These are phyloP conservation scores for Colletotrichum tropicicola DNA, from an alignment of 2,329 filamentous ascomycete genomes.

Conservation along the genomic window DNA sequence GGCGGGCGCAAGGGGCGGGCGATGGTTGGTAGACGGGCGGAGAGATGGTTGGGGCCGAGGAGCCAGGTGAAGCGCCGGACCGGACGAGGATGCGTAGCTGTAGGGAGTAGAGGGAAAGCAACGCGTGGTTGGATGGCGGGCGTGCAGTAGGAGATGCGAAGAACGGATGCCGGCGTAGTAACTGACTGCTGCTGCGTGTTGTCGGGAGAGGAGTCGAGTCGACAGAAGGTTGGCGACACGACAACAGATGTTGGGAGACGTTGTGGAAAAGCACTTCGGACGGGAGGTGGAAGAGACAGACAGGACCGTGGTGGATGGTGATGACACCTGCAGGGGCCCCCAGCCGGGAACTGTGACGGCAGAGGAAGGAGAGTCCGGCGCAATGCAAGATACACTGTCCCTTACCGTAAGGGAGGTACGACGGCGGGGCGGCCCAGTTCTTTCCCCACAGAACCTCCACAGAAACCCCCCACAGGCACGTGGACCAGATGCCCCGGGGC, in stretches of 20 bases:
- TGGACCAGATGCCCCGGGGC: too few species aligned
- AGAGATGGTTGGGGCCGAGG: neutral
- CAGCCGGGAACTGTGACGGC: neutral
- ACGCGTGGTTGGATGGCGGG: too few species aligned
- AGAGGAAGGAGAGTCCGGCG: neutral
- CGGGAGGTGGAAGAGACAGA: neutral
- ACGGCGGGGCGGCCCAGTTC: neutral
- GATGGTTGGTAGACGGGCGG: constrained; percentile 9
- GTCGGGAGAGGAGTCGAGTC: too few species aligned
- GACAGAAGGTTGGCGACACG: too few species aligned
- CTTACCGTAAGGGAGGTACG: too few species aligned
- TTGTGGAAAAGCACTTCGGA: neutral
- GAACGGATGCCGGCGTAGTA: too few species aligned
- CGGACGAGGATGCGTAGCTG: neutral
- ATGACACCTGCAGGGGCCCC: constrained; percentile 24
- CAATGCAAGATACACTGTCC: too few species aligned
- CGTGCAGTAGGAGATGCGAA: too few species aligned
- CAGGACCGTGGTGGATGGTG: neutral
- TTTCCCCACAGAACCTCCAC: constrained; percentile 7
- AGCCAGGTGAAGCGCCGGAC: constrained; percentile 23
- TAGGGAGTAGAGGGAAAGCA: neutral
- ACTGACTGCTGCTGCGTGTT: too few species aligned
- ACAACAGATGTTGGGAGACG: neutral
- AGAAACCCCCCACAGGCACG: constrained; percentile 5
- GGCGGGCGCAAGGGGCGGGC: constrained; percentile 9